phyloP scores from a whole-genome alignment of 148 eudicot genomes.

The Rhododendron williamsianum region DNA sequence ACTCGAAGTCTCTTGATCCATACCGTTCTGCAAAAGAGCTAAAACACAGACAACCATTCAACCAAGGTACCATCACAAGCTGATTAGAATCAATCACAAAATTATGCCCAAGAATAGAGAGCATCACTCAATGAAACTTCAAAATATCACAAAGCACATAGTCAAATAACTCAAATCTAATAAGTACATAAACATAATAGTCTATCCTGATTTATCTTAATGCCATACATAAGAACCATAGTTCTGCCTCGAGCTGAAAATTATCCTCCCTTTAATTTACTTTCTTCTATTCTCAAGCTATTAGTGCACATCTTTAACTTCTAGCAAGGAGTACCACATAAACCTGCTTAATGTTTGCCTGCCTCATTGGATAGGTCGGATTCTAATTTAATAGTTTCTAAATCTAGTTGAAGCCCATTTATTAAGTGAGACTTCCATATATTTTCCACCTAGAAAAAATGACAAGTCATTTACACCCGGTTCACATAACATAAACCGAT shows the following conservation, averaged over 20 bases:
- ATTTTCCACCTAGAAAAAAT: neutral
- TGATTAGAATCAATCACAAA: neutral
- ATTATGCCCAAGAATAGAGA: neutral
- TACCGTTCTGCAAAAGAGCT: conserved; percentile 47
- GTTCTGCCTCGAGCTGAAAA: neutral
- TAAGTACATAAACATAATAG: neutral
- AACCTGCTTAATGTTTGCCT: neutral
- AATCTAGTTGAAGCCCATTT: neutral
- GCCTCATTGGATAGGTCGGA: neutral
- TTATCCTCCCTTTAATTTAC: no score
- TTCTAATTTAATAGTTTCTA: neutral
- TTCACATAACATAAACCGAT: neutral
- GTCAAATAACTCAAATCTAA: neutral
- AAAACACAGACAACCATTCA: conserved; percentile 22
- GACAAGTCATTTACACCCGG: neutral
- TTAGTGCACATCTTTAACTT: neutral
- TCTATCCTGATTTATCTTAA: neutral
- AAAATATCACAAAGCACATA: neutral
- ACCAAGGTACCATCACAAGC: neutral
- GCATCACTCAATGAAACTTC: neutral
- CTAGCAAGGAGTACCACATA: neutral
- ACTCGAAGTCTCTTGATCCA: conserved; percentile 39
- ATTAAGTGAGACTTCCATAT: neutral
- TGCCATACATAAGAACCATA: neutral
- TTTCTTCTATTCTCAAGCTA: no score